Base-by-base conservation (phyloP, 768 basidiomycete genomes). In the Trametes cingulata region DNA sequence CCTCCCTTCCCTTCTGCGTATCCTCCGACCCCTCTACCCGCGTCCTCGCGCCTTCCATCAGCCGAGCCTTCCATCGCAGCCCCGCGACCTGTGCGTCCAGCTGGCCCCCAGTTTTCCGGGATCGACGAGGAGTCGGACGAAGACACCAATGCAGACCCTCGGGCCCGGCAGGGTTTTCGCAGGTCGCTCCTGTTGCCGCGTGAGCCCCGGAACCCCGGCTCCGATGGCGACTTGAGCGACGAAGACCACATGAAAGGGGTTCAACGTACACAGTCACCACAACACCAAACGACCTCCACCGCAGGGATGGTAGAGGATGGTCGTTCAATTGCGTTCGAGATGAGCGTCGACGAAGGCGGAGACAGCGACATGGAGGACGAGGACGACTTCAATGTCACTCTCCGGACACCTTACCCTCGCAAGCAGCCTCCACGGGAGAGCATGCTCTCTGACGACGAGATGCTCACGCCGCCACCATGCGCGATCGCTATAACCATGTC, bases 1-100 rank as follows among this genome's bases (percentile, higher is more conserved):
- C 88, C 88, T 13, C 77, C 85, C 17, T 86, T 90, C 52, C 90
- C 90, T 29, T 84, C 90, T 5, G 90, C 90, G 35, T 91, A 91
- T 67, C 89, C 88, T 9, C 78, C 87, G 0, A 90, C 71, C 1
- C 72, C 72, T 7, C 52, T 63, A 13, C 52, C 56, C 25, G 40
- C 52, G 4, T 49, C 62, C 1, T 56, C 63, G 22, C 52, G 37
- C 41, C 42, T 69, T 13, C 60, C 65, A 1, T 39, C 58, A 6
- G 42, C 42, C 8, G 43, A 50, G 33, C 49, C 36, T 27, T 17
- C 52, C 20, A 55, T 63, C 46, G 56, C 35, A 17, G 63, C 64
- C 8, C 63, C 65, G 15, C 45, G 53, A 33, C 64, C 64, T 6
- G 52, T 65, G 20, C 56, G 61, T 20, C 58, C 65, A 1, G 56